Base-by-base conservation (phyloP, 345 rosid species). In the Eucalyptus cloeziana region DNA sequence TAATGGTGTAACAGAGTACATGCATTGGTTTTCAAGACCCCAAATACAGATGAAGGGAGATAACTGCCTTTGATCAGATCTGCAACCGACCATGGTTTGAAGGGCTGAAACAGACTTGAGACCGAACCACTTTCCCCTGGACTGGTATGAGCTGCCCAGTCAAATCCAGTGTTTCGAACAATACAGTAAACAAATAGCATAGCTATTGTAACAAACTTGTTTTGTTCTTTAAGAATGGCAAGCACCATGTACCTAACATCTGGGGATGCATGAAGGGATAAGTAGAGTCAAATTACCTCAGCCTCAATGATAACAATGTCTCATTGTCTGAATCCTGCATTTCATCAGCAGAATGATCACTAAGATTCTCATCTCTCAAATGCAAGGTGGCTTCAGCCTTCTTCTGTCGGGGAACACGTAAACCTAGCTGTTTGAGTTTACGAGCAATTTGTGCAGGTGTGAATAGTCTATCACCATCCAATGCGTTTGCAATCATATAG, bases 371-470 rank as follows among this genome's bases (percentile, higher is more conserved):
- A 58, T 96, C 96, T 90, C 94, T 92, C 91, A 93, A 87, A 90
- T 89, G 91, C 92, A 91, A 88, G 90, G 88, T 86, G 37, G 89
- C 93, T 91, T 94, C 40, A 62, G 93, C 89, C 87, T 62, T 93
- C 91, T 93, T 94, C 86, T 88, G 89, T 86, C 49, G 90, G 85
- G 94, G 94, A 89, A 91, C 91, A 88, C 33, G 91, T 81, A 97
- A 90, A 81, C 98, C 98, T 50, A 98, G 97, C 93, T 97, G 98
- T 93, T 95, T 96, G 80, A 97, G 94, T 90, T 94, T 94, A 87
- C 96, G 95, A 54, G 98, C 93, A 90, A 98, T 90, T 92, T 98
- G 98, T 31, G 97, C 96, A 90, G 96, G 92, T 31, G 98, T 94
- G 88, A 93, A 94, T 52, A 86, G 88, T 79, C 91, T 92, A 88